Evolutionary conservation across 345 rosid species (phyloP), one percentile per base, ranked within the genome.

Genomic region (Brassica rapa): DNA sequence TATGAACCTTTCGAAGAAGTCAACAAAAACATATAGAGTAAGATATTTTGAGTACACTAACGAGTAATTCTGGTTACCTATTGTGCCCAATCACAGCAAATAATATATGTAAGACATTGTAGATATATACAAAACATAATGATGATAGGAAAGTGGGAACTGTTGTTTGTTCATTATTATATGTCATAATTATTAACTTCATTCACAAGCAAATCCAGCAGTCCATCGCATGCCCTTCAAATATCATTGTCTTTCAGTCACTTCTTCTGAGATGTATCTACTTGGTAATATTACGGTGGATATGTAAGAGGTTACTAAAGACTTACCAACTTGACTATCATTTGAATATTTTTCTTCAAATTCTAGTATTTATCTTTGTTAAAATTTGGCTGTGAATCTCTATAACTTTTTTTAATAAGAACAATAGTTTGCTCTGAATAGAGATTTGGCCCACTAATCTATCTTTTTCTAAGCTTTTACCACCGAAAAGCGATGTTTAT

Each of bases 121-220:
- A 64, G 24, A 30, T 21, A 64, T 60, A 60, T 25, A 60, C 49
- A 55, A 35, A 67, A 66, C 57, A 56, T 46, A 61, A 76, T 76
- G 80, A 76, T 76, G 68, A 21, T 68, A 59, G 14, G 32, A 59
- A 39, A 59, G 32, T 59, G 9, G 33, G 61, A 68, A 16, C 12
- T 68, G 67, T 61, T 33, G 56, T 59, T 35, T 37, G 55, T 8
- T 74, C 69, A 76, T 75, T 67, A 43, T 68, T 2, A 29, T 63
- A 43, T 68, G 24, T 60, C 39, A 66, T 49, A 24, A 32, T 70
- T 77, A 49, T 77, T 9, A 23, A 32, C 70, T 77, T 77, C 62
- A 0, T 24, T 62, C 19, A 49, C 70, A 77, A 69, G 80, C 74
- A 76, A 56, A 56, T 66, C 39, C 56, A 56, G 66, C 72, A 62